Conservation (phyloP, 1,139 yeast species). For the Lodderomyces orthopsilosis region DNA sequence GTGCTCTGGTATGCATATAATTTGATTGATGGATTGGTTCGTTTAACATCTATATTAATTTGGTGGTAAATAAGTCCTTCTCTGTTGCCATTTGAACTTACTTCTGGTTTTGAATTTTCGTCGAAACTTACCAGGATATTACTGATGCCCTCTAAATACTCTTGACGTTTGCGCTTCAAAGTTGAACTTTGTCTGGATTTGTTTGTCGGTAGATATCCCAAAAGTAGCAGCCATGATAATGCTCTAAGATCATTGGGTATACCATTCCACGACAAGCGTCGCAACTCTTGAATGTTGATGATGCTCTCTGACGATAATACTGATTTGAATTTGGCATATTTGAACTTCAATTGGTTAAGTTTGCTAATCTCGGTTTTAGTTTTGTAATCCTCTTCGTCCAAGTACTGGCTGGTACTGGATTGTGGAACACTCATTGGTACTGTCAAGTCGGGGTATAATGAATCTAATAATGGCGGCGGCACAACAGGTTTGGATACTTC, state of each 20-base stretch:
- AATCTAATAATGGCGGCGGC: slow-evolving; percentile 28
- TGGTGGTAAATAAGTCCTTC: slow-evolving; percentile 94
- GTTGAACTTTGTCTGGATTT: slow-evolving; percentile 70
- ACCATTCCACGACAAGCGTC: slow-evolving; percentile 91
- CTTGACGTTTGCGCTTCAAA: slow-evolving; percentile 77
- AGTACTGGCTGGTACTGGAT: slow-evolving; percentile 16
- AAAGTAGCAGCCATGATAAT: slow-evolving; percentile 80
- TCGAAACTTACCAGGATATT: slow-evolving; percentile 46
- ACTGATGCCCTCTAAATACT: slow-evolving; percentile 69
- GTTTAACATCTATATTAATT: slow-evolving; percentile 89
- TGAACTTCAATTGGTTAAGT: slow-evolving; percentile 55
- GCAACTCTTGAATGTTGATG: slow-evolving; percentile 55
- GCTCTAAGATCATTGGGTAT: slow-evolving; percentile 82
- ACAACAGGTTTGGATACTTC: slow-evolving; percentile 15
- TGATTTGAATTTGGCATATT: slow-evolving; percentile 65
- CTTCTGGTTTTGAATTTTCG: slow-evolving; percentile 21
- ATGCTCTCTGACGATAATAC: slow-evolving; percentile 59
- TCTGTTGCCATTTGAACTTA: slow-evolving; percentile 22
- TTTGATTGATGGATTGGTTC: slow-evolving; percentile 85
- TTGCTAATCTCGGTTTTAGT: slow-evolving; percentile 50
- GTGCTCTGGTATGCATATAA: slow-evolving; percentile 69
- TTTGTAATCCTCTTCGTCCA: slow-evolving; percentile 25
- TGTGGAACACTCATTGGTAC: slow-evolving; percentile 10
- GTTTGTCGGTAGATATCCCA: slow-evolving; percentile 90
- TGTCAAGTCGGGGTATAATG: slow-evolving; percentile 39